A percentile compares a stretch with the other conserved stretches of the same genome.
phyloP scores from a whole-genome alignment of 2,329 filamentous ascomycete genomes.

The Dactylellina sp. region DNA sequence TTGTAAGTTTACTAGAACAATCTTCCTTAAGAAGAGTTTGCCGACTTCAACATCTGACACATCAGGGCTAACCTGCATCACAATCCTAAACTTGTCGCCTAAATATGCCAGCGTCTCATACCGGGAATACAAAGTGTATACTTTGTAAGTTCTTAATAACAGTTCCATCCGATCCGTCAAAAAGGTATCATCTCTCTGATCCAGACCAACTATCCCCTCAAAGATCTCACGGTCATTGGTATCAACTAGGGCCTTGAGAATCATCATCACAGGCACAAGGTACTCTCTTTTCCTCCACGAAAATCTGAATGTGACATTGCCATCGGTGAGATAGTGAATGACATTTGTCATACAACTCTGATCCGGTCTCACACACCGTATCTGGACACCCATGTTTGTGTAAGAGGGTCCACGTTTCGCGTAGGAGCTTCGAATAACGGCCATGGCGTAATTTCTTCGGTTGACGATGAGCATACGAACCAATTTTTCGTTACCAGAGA shows the following conservation, averaged over 20 bases:
- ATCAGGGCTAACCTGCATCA: constrained; percentile 84
- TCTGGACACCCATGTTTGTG: constrained; percentile 88
- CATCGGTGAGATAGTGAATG: constrained; percentile 93
- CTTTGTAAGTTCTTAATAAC: constrained; percentile 90
- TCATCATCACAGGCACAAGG: constrained; percentile 95
- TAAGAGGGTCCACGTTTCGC: constrained; percentile 86
- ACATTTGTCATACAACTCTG: constrained; percentile 98
- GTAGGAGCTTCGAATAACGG: constrained; percentile 91
- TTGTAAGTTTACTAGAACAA: constrained; percentile 88
- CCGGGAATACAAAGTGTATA: constrained; percentile 84
- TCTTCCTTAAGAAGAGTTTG: constrained; percentile 86
- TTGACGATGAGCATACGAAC: constrained; percentile 92
- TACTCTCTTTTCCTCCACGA: constrained; percentile 98
- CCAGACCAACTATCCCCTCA: constrained; percentile 80
- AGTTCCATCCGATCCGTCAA: constrained; percentile 94
- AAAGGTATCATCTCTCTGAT: constrained; percentile 78
- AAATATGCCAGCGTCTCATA: constrained; percentile 85
- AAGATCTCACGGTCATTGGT: constrained; percentile 98
- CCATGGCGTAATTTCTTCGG: constrained; percentile 93
- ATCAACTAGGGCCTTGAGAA: constrained; percentile 92
- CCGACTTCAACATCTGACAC: constrained; percentile 90
- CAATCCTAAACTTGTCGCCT: constrained; percentile 89
- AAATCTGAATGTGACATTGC: constrained; percentile 96
- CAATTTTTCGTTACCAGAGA: constrained; percentile 97
- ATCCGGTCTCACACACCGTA: constrained; percentile 93